Evolutionary conservation across 1,139 yeast species (phyloP), one percentile per base, ranked within the genome.

Genomic region (Scheffersomyces stambukii): DNA sequence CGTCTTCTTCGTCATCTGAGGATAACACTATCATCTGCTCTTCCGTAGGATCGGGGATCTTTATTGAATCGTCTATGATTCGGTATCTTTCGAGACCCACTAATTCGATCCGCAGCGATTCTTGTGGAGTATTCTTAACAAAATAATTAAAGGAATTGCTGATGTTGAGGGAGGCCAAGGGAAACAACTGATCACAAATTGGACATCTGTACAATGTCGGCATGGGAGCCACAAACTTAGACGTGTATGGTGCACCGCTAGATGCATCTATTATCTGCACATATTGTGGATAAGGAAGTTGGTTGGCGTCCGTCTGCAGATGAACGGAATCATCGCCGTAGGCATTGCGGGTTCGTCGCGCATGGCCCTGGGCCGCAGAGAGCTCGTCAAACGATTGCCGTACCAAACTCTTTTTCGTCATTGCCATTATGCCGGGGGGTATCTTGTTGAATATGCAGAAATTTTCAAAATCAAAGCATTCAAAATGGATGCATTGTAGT

Each of bases 381-480:
- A 49, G 38, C 24, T 50, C 50, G 21, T 51, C 53, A 16, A 38
- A 42, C 27, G 55, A 53, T 29, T 51, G 51, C 25, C 43, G 37
- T 10, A 54, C 45, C 38, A 56, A 48, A 16, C 54, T 60, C 29
- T 54, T 57, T 23, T 50, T 45, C 5, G 64, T 44, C 4, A 54
- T 38, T 11, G 41, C 42, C 32, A 43, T 46, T 7, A 60, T 50
- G 0, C 64, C 63, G 4, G 40, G 33, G 4, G 67, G 58, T 3
- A 67, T 52, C 23, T 52, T 57, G 40, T 64, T 59, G 39, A 62
- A 63, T 8, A 52, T 33, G 43, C 74, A 67, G 35, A 67, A 67
- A 30, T 52, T 61, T 9, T 64, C 65, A 37, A 59, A 64, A 38
- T 67, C 74, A 46, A 67, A 67, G 42, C 74, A 66, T 43, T 65